Base-by-base conservation (phyloP, 768 basidiomycete species). In the Suillus variegatus region DNA sequence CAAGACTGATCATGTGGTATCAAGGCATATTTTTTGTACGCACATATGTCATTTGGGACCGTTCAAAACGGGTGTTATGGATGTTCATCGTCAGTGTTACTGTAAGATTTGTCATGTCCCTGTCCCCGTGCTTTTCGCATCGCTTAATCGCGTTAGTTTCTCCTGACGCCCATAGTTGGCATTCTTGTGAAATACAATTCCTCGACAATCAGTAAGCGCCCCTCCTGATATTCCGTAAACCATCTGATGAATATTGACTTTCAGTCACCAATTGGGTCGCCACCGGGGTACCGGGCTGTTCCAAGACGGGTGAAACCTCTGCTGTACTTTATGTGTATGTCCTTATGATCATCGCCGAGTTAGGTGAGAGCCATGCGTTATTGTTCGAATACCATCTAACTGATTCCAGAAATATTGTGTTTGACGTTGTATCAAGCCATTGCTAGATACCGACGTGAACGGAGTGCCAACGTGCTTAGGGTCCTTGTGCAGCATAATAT, bases 21-120 rank as follows among this genome's bases (percentile, higher is more conserved):
- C 25, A 40, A 63, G 62, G 40, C 20, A 40, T 63, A 56, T 63
- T 63, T 36, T 56, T 60, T 40, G 56, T 61, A 40, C 62, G 62
- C 12, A 60, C 55, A 18, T 63, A 63, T 41, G 56, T 40, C 36
- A 32, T 63, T 55, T 63, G 62, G 62, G 62, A 44, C 6, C 56
- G 62, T 13, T 60, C 58, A 3, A 43, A 28, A 60, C 6, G 41
- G 58, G 4, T 60, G 20, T 13, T 60, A 0, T 60, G 58, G 58
- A 12, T 12, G 3, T 60, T 60, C 6, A 20, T 60, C 3, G 3
- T 2, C 18, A 60, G 25, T 43, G 18, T 43, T 1, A 12, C 41
- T 20, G 58, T 60, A 28, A 60, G 58, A 18, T 4, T 32, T 13
- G 10, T 20, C 2, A 28, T 41, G 6, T 43, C 25, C 6, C 4